Conservation (phyloP, 352 stramenopile species). For the Phytopythium helicoides region DNA sequence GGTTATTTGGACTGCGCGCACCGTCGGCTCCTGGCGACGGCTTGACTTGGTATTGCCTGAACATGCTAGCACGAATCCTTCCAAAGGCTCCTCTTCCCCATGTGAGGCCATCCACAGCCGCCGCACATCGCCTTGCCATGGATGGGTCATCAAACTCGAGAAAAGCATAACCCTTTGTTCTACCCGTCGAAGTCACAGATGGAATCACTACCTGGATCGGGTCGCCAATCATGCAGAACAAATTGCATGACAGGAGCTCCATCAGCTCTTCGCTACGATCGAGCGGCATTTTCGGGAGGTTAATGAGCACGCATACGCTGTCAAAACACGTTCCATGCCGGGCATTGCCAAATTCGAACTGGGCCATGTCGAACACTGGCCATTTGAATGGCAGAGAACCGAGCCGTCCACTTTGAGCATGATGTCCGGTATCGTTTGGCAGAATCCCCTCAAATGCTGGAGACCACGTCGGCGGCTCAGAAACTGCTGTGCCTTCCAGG, state of each 20-base stretch:
- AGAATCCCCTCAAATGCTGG: not conserved
- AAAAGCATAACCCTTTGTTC: constrained; percentile 80
- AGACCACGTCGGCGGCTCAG: not conserved
- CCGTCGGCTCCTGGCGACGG: constrained; percentile 20
- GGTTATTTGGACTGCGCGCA: not conserved
- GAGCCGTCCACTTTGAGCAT: not conserved
- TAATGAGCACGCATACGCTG: constrained; percentile 81
- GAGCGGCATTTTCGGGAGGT: constrained; percentile 73
- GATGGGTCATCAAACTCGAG: constrained; percentile 76
- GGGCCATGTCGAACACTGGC: constrained; percentile 88
- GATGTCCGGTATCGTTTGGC: not conserved
- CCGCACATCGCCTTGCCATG: constrained; percentile 52
- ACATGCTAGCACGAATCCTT: constrained; percentile 70
- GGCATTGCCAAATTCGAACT: constrained; percentile 86
- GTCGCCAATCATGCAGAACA: constrained; percentile 80
- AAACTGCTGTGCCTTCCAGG: constrained; percentile 7
- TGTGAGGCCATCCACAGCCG: constrained; percentile 63
- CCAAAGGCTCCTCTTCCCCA: constrained; percentile 64
- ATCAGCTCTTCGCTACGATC: constrained; percentile 74
- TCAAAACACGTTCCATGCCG: constrained; percentile 77
- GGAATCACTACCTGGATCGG: constrained; percentile 84
- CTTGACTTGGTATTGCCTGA: constrained; percentile 81
- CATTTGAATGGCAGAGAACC: constrained; percentile 67
- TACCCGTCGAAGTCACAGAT: constrained; percentile 48
- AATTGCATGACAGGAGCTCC: constrained; percentile 65